phyloP scores from a whole-genome alignment of 768 basidiomycete species.

The Tricholoma sp. region DNA sequence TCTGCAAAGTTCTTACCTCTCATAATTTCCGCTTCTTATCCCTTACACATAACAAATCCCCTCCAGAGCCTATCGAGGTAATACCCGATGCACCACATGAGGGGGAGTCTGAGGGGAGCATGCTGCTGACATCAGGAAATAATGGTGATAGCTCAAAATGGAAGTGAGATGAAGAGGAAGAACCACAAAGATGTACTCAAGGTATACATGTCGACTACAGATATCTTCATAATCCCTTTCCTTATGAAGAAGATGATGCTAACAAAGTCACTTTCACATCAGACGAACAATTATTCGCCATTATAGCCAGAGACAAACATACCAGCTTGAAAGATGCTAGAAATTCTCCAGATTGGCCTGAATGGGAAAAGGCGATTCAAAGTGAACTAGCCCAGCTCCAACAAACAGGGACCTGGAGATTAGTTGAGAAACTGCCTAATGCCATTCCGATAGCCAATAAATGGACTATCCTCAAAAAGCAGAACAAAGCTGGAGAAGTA shows the following conservation, averaged over 20 bases:
- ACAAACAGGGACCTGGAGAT: no score
- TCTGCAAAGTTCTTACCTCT: background rate
- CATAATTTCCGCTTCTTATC: background rate
- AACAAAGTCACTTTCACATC: no score
- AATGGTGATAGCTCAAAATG: no score
- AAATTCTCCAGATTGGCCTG: no score
- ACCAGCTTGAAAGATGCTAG: constrained; percentile 7
- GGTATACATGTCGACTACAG: no score
- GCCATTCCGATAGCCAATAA: constrained; percentile 13
- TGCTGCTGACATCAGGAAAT: background rate
- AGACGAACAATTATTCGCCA: no score
- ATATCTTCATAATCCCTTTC: background rate
- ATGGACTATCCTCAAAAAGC: constrained; percentile 27
- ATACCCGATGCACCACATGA: background rate
- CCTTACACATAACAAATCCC: background rate
- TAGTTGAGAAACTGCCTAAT: constrained; percentile 4
- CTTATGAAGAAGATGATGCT: background rate
- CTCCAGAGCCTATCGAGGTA: background rate
- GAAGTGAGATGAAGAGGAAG: no score
- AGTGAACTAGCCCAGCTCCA: no score
- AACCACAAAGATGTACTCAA: no score
- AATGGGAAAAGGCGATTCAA: no score
- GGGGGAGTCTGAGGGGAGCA: background rate
- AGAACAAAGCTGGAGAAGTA: no score
- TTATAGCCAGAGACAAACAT: constrained; percentile 1